A percentile compares a stretch with the other conserved stretches of the same genome.
phyloP scores from a whole-genome alignment of 352 stramenopile species.

The Phytophthora macrochlamydospora region DNA sequence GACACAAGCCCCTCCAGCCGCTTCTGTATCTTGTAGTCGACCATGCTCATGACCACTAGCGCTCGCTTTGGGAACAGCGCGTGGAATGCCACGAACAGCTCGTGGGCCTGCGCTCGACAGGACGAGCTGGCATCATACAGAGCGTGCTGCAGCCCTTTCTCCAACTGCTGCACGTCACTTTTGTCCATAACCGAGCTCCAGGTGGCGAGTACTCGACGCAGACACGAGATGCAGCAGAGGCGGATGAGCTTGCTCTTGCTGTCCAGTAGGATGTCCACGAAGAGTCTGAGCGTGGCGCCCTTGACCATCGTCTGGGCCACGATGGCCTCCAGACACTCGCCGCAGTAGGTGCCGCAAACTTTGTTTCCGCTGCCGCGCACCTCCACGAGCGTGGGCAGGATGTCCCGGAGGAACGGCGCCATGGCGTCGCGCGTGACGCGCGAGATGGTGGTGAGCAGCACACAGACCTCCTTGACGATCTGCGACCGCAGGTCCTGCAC shows the following conservation, averaged over 20 bases:
- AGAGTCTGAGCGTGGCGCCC: slow-evolving; percentile 69
- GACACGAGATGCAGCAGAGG: slow-evolving; percentile 68
- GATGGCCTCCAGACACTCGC: slow-evolving; percentile 74
- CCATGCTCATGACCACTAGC: slow-evolving; percentile 58
- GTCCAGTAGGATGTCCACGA: slow-evolving; percentile 75
- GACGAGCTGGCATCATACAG: slow-evolving; percentile 83
- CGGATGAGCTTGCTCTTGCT: slow-evolving; percentile 88
- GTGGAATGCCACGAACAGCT: slow-evolving; percentile 76
- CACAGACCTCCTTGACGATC: slow-evolving; percentile 87
- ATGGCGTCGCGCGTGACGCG: slow-evolving; percentile 76
- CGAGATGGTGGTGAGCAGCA: slow-evolving; percentile 63
- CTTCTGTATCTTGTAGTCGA: slow-evolving; percentile 87
- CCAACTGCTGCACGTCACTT: slow-evolving; percentile 79
- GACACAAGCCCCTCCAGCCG: slow-evolving; percentile 71
- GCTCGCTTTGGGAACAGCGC: slow-evolving; percentile 82
- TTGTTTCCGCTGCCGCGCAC: slow-evolving; percentile 86
- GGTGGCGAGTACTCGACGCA: slow-evolving; percentile 51
- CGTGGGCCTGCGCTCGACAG: slow-evolving; percentile 67
- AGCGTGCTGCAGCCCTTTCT: slow-evolving; percentile 71
- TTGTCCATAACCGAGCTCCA: slow-evolving; percentile 85
- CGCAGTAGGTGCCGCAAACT: slow-evolving; percentile 81
- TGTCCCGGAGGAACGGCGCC: slow-evolving; percentile 74
- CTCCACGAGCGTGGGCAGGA: slow-evolving; percentile 76
- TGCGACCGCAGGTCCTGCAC: slow-evolving; percentile 84
- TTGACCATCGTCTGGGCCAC: slow-evolving; percentile 75